phyloP scores from a whole-genome alignment of 768 basidiomycete species.

The Auriscalpium orientale region DNA sequence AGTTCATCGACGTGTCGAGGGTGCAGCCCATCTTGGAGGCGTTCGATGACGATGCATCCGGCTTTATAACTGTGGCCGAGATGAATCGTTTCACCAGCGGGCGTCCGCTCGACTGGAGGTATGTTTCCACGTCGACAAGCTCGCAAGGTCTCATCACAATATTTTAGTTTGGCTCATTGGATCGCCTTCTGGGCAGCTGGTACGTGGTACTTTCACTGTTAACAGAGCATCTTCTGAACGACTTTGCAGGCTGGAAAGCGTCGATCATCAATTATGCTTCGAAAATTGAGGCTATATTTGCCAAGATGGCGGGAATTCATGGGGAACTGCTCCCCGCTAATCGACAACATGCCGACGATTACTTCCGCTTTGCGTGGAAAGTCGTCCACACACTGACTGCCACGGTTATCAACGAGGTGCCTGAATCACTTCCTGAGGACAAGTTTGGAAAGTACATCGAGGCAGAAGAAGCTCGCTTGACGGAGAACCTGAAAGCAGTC shows the following conservation, averaged over 20 bases:
- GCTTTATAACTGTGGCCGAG: constrained; percentile 22
- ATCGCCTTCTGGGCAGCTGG: constrained; percentile 20
- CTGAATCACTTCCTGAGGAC: not conserved
- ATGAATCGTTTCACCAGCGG: constrained; percentile 21
- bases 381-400: not conserved
- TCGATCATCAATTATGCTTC: not conserved
- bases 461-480: constrained; percentile 18
- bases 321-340: not conserved
- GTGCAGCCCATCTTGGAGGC: constrained; percentile 21
- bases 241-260: not conserved
- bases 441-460: constrained; percentile 15
- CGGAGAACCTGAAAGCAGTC: constrained; percentile 14
- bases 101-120: constrained; percentile 19
- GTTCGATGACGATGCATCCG: constrained; percentile 25
- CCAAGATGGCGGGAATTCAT: not conserved
- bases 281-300: not conserved
- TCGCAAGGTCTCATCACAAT: not conserved
- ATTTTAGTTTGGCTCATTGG: constrained; percentile 18
- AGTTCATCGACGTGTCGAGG: constrained; percentile 11
- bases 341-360: not conserved
- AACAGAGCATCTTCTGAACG: not conserved
- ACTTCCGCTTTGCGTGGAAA: not conserved
- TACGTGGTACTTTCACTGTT: not conserved
- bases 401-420: not conserved
- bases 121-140: not conserved